Conservation (phyloP, 192 early-diverging fungal species). For the Diversispora eburnea region DNA sequence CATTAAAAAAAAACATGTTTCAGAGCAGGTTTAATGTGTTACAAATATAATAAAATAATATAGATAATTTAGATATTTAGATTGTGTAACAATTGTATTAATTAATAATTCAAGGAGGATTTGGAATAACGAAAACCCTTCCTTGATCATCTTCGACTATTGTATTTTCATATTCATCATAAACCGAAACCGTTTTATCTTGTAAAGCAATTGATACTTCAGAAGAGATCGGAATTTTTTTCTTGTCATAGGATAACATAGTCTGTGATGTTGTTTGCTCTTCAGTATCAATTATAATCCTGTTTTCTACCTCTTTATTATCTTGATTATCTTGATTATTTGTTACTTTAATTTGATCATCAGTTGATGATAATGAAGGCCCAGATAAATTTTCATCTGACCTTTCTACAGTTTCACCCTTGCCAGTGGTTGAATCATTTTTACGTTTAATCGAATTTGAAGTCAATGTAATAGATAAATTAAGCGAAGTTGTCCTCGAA, state of each 20-base stretch:
- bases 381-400: no score
- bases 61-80: no score
- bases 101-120: not conserved
- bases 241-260: no score
- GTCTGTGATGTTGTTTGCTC: not conserved
- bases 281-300: not conserved
- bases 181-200: not conserved
- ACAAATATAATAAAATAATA: no score
- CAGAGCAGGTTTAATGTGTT: no score
- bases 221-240: no score
- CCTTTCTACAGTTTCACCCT: no score
- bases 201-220: not conserved
- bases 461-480: not conserved
- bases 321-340: not conserved
- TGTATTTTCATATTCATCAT: slow-evolving; percentile 16
- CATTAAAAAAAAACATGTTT: no score
- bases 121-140: not conserved
- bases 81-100: no score
- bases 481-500: not conserved
- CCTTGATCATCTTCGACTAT: slow-evolving; percentile 6
- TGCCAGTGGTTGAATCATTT: not conserved
- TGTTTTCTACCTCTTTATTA: not conserved
- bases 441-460: no score
- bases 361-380: not conserved
- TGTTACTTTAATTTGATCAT: not conserved